Evolutionary conservation across 2,329 filamentous ascomycete genomes (phyloP), one percentile per base, ranked within the genome.

Genomic region (Aspergillus sp.): DNA sequence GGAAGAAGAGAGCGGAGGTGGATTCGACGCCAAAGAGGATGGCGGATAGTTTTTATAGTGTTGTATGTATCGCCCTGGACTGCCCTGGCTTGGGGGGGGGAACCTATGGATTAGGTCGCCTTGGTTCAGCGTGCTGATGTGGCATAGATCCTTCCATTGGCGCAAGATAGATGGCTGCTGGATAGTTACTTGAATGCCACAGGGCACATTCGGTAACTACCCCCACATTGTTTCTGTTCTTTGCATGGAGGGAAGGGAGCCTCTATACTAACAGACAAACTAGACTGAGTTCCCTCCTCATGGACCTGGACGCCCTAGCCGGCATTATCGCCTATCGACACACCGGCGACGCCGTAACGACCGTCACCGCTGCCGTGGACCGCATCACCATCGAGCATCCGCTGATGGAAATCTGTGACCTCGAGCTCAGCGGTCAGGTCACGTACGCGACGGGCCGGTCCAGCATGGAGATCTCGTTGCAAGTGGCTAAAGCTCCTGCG

Each of bases 291-390:
- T 82, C 85, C 0, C 70, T 90, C 10, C 80, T 90, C 51, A 89
- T 89, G 84, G 86, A 90, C 52, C 75, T 90, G 2, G 86, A 90
- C 65, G 86, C 86, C 0, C 68, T 90, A 5, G 85, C 85, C 1
- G 86, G 86, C 7, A 79, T 89, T 41, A 79, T 90, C 47, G 85
- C 86, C 12, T 83, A 88, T 65, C 86, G 84, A 52, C 82, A 85
- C 56, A 83, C 81, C 0, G 82, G 82, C 12, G 81, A 83, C 44
- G 68, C 70, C 39, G 79, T 82, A 1, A 79, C 77, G 1, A 83
- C 79, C 1, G 80, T 83, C 32, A 83, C 80, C 3, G 80, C 80
- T 10, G 79, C 79, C 19, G 80, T 79, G 47, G 80, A 83, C 57
- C 68, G 80, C 43, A 83, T 83, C 54, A 78, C 75, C 3, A 81